phyloP scores from a whole-genome alignment of 2,329 filamentous ascomycete genomes.

The Boeremia exigua region DNA sequence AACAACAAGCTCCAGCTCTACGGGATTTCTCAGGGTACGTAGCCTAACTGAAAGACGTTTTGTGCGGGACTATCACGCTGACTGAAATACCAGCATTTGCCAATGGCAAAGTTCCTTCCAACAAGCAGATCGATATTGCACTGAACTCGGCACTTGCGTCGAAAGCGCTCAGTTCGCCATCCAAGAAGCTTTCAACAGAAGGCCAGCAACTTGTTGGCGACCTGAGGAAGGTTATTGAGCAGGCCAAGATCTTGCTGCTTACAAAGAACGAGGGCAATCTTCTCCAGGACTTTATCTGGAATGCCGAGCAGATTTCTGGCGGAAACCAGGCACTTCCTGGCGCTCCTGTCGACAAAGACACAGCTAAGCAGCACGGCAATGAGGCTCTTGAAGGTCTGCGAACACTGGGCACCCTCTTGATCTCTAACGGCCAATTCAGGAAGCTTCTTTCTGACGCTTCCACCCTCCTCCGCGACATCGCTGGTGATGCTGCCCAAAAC shows the following conservation, averaged over 20 bases:
- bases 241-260: constrained; percentile 83
- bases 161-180: constrained; percentile 71
- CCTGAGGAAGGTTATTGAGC: constrained; percentile 77
- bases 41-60: background rate
- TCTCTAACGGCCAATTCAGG: constrained; percentile 95
- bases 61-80: constrained; percentile 7
- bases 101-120: constrained; percentile 89
- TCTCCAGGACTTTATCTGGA: constrained; percentile 96
- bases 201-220: constrained; percentile 81
- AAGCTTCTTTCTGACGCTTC: constrained; percentile 84
- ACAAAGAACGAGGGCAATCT: constrained; percentile 96
- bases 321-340: constrained; percentile 67
- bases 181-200: constrained; percentile 79
- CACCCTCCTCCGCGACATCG: constrained; percentile 85
- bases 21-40: constrained; percentile 75
- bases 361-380: constrained; percentile 81
- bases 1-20: constrained; percentile 95
- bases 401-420: constrained; percentile 84
- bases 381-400: constrained; percentile 83
- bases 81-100: constrained; percentile 71
- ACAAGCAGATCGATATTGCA: constrained; percentile 94
- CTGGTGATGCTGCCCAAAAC: constrained; percentile 84
- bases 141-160: constrained; percentile 85
- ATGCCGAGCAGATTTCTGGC: constrained; percentile 76
- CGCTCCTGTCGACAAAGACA: constrained; percentile 75